Base-by-base conservation (phyloP, 2,329 filamentous ascomycete species). In the Xylariaceae sp. region DNA sequence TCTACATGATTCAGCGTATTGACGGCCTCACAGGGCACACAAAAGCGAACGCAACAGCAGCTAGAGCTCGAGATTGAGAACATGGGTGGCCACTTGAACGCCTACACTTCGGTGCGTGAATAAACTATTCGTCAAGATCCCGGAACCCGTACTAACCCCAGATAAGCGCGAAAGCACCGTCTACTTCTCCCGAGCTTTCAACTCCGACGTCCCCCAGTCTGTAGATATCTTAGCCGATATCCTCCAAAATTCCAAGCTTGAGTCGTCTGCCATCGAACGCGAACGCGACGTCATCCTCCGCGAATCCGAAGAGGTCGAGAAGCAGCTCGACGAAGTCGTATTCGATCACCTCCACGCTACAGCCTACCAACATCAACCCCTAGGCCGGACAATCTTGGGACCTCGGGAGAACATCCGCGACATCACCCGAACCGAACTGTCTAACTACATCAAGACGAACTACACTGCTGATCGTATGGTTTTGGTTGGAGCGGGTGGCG, bases 401-500 rank as follows among this genome's bases (percentile, higher is more conserved):
- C 94, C 94, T 66, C 92, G 92, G 78, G 87, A 99, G 83, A 99
- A 99, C 84, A 99, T 99, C 76, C 86, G 92, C 75, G 92, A 88
- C 77, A 99, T 99, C 78, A 88, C 89, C 76, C 88, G 92, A 70
- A 85, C 91, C 69, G 93, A 99, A 77, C 84, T 99, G 66, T 80
- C 82, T 75, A 89, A 89, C 81, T 99, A 99, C 81, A 97, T 99
- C 84, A 96, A 96, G 84, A 94, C 85, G 80, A 99, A 99, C 86
- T 99, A 99, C 84, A 97, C 92, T 54, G 93, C 94, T 64, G 94
- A 99, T 80, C 92, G 95, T 76, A 99, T 99, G 93, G 93, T 99
- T 63, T 88, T 99, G 41, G 94, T 97, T 66, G 92, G 92, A 73
- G 88, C 94, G 64, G 94, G 94, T 76, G 94, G 94, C 68, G 82